Conservation (phyloP, 1,139 yeast species). For the Magnusiomyces suaveolens region DNA sequence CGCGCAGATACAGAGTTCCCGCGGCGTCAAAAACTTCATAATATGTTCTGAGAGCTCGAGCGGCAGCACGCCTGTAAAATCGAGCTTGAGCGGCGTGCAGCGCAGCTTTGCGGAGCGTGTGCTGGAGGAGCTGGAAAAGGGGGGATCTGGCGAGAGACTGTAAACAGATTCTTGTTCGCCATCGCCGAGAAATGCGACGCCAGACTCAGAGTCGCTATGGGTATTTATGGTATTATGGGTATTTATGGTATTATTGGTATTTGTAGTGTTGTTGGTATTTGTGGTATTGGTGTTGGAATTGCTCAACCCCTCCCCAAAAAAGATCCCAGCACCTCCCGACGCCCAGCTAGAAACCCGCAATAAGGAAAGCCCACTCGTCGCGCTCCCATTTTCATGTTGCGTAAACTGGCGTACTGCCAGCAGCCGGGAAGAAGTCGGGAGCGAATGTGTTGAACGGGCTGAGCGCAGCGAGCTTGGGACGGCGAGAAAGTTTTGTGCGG, state of each 20-base stretch:
- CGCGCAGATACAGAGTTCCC: slow-evolving; percentile 19
- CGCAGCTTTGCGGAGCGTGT: neutral
- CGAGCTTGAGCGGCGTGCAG: slow-evolving; percentile 10
- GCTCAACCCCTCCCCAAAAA: neutral
- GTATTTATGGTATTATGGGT: neutral
- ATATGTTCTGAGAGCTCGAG: slow-evolving; percentile 23
- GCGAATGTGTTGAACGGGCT: neutral
- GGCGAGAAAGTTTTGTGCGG: neutral
- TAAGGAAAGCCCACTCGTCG: slow-evolving; percentile 1
- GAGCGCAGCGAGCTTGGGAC: neutral
- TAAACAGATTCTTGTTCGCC: slow-evolving; percentile 10
- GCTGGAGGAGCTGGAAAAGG: slow-evolving; percentile 1
- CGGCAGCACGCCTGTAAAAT: slow-evolving; percentile 24
- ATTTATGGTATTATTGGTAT: neutral
- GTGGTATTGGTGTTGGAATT: neutral
- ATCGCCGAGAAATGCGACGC: slow-evolving; percentile 19
- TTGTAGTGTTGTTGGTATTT: neutral
- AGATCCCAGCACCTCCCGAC: slow-evolving; percentile 14
- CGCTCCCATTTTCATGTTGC: slow-evolving; percentile 1
- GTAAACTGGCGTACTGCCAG: neutral
- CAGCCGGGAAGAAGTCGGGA: neutral
- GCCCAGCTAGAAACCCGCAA: slow-evolving; percentile 15
- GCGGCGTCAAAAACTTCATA: slow-evolving; percentile 19
- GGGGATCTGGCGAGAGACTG: no score
- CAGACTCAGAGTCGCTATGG: slow-evolving; percentile 18